These are phyloP conservation scores for Gastrolobium villosum DNA, from an alignment of 306 rosid species.

Conservation along the genomic window DNA sequence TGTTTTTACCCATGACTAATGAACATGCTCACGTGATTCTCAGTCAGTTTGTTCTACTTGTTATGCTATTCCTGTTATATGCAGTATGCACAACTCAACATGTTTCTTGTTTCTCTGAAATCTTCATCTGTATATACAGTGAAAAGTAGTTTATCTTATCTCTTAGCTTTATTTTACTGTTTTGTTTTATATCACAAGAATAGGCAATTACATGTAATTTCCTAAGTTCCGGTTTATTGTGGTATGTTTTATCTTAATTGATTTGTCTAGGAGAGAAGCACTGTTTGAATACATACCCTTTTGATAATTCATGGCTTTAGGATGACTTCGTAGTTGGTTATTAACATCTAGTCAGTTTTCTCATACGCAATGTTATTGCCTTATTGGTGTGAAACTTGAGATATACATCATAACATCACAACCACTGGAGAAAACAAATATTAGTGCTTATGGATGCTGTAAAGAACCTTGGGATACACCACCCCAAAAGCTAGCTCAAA, in stretches of 20 bases:
- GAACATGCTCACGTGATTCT: slow-evolving; percentile 27
- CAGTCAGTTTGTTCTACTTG: neutral
- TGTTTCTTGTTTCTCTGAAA: slow-evolving; percentile 11
- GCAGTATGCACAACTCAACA: slow-evolving; percentile 14
- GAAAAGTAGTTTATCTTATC: slow-evolving; percentile 12
- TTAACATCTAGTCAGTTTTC: slow-evolving; percentile 29
- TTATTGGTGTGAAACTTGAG: slow-evolving; percentile 31
- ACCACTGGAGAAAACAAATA: neutral
- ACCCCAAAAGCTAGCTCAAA: too few relatives aligned
- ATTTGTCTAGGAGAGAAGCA: slow-evolving; percentile 8
- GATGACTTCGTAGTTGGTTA: neutral
- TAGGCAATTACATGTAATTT: slow-evolving; percentile 9
- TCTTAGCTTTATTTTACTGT: slow-evolving; percentile 7
- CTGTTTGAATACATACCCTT: slow-evolving; percentile 17
- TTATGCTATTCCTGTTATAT: slow-evolving; percentile 20
- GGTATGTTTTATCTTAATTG: slow-evolving; percentile 13
- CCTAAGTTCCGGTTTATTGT: slow-evolving; percentile 13
- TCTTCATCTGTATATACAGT: slow-evolving; percentile 2
- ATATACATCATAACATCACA: slow-evolving; percentile 5
- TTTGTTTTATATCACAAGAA: neutral
- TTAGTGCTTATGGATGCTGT: neutral
- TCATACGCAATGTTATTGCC: slow-evolving; percentile 11
- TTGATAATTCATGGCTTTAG: slow-evolving; percentile 13
- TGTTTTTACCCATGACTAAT: slow-evolving; percentile 35
- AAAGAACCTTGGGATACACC: too few relatives aligned